Percentiles rank a stretch among this genome's conserved stretches.
Conservation (phyloP, 768 basidiomycete species). For the Psilocybe sp. region DNA sequence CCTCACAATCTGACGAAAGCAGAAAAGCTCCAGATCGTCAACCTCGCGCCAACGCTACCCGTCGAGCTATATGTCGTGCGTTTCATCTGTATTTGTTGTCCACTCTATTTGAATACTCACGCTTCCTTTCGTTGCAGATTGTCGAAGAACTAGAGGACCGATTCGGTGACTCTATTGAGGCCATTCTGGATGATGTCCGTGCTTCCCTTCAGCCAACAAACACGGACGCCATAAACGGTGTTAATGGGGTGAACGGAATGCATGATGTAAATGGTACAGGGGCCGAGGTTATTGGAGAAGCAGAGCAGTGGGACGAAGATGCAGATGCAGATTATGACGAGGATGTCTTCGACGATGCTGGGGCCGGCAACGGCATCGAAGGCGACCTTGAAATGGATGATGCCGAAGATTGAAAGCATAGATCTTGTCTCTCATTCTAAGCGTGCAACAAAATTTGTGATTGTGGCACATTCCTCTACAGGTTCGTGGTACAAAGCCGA, state of each 20-base stretch:
- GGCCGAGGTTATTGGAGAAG: constrained; percentile 21
- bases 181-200: constrained; percentile 59
- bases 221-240: not conserved
- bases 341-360: constrained; percentile 61
- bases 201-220: constrained; percentile 8
- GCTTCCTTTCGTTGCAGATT: constrained; percentile 48
- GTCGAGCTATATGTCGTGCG: constrained; percentile 90
- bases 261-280: not conserved
- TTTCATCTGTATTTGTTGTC: constrained; percentile 11
- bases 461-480: too few relatives aligned
- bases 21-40: constrained; percentile 91
- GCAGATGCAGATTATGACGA: constrained; percentile 47
- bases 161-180: constrained; percentile 65
- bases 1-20: constrained; percentile 79
- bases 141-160: constrained; percentile 90
- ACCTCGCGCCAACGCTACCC: constrained; percentile 75
- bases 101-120: not conserved
- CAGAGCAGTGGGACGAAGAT: constrained; percentile 32
- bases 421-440: too few relatives aligned
- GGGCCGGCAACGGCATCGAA: constrained; percentile 64
- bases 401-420: too few relatives aligned
- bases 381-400: constrained; percentile 73
- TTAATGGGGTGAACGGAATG: constrained; percentile 3
- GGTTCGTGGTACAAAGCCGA: too few relatives aligned
- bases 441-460: too few relatives aligned